Base-by-base conservation (phyloP, 345 rosid genomes). In the Lepidium aucheri region DNA sequence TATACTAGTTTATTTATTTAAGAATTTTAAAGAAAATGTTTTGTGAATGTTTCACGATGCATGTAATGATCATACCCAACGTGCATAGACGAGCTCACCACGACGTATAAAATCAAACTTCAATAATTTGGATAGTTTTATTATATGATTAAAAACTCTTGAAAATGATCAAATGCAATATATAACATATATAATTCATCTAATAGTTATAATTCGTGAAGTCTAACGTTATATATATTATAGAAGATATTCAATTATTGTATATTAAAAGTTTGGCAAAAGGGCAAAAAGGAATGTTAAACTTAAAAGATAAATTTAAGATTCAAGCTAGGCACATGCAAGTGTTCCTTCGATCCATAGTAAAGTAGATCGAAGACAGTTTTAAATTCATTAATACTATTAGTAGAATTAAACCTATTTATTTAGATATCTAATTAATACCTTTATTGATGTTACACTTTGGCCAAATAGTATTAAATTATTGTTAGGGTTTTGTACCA, bases 21-120 rank as follows among this genome's bases (percentile, higher is more conserved):
- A 3, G 13, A 40, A 12, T 54, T 14, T 15, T 3, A 20, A 12
- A 3, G 13, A 40, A 12, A 13, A 33, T 20, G 15, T 20, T 15
- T n/a, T 47, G 12, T 0, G 33, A 5, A 15, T 3, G 17, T 24
- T 36, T 70, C 69, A 62, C 51, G 63, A 63, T 70, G 69, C 75
- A 63, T 70, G 75, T 40, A 63, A 63, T 70, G 42, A 53, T 63
- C 63, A 63, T 7, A 63, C 9, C 50, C 30, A 71, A 71, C 75
- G 75, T 63, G 75, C 75, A 30, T 71, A 26, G 34, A 54, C 75
- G 51, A 71, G 52, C 64, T 2, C 11, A 36, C 64, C 69, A 71
- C 69, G 63, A 63, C 42, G 24, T 47, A 6, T 68, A 50, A 39
- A 2, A 68, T 49, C 56, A 26, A 36, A 13, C 43, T 54, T 40